These are phyloP conservation scores for Wickerhamomyces chaumierensis DNA, from an alignment of 805 yeast genomes.

Conservation along the genomic window DNA sequence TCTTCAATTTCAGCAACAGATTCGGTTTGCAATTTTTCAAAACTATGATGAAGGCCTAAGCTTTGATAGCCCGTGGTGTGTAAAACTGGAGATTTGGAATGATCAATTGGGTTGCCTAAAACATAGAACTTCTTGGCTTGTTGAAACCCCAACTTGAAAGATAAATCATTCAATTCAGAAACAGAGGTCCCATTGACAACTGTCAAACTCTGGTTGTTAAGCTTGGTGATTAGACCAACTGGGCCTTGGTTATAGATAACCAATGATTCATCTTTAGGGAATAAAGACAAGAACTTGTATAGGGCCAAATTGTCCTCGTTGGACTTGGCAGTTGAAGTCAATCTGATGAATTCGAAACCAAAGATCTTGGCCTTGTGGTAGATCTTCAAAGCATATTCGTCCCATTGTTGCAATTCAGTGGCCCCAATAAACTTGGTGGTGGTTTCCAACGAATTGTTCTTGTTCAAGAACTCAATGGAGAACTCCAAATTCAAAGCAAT, in stretches of 20 bases:
- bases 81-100: constrained; percentile 81
- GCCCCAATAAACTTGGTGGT: constrained; percentile 72
- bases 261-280: constrained; percentile 27
- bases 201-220: constrained; percentile 52
- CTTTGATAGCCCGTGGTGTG: constrained; percentile 70
- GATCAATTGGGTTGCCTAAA: constrained; percentile 73
- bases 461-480: constrained; percentile 43
- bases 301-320: constrained; percentile 33
- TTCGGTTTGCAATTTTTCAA: constrained; percentile 56
- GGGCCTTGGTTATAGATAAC: constrained; percentile 78
- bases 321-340: neutral
- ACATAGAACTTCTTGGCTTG: constrained; percentile 50
- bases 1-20: constrained; percentile 46
- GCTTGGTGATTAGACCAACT: constrained; percentile 29
- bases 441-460: constrained; percentile 40
- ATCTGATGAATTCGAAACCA: constrained; percentile 43
- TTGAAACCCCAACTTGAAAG: constrained; percentile 52
- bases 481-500: constrained; percentile 71
- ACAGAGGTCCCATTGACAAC: constrained; percentile 61
- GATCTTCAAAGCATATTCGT: neutral
- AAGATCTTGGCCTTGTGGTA: constrained; percentile 55
- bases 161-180: constrained; percentile 47
- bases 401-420: constrained; percentile 27
- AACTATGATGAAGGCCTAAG: constrained; percentile 70
- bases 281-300: neutral